phyloP scores from a whole-genome alignment of 495 filamentous ascomycete species.

The Xanthoparmelia taractica region DNA sequence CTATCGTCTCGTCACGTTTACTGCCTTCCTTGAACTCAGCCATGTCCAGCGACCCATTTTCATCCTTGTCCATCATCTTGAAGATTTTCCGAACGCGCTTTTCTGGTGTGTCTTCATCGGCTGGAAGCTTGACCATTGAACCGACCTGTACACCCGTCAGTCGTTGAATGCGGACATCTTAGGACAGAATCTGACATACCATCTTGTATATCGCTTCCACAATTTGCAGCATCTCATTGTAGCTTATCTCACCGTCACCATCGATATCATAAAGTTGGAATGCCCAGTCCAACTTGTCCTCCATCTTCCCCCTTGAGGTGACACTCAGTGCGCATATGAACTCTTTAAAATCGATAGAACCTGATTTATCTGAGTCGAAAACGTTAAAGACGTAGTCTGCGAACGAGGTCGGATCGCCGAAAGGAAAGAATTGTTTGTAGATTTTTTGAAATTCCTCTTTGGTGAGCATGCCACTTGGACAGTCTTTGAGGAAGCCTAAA shows the following conservation, averaged over 20 bases:
- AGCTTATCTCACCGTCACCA: slow-evolving; percentile 96
- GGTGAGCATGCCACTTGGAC: slow-evolving; percentile 88
- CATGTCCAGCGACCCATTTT: slow-evolving; percentile 88
- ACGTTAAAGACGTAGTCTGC: slow-evolving; percentile 99
- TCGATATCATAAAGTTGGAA: slow-evolving; percentile 99
- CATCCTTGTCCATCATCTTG: slow-evolving; percentile 99
- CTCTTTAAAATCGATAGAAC: slow-evolving; percentile 98
- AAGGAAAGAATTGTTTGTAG: slow-evolving; percentile 98
- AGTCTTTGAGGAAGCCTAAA: slow-evolving; percentile 94
- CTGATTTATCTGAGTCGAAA: slow-evolving; percentile 93
- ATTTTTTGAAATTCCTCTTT: slow-evolving; percentile 99
- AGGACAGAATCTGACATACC: slow-evolving; percentile 45
- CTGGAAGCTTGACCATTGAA: slow-evolving; percentile 97
- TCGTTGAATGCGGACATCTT: background rate
- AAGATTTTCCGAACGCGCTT: slow-evolving; percentile 98
- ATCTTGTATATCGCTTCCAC: slow-evolving; percentile 99
- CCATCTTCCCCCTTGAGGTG: slow-evolving; percentile 94
- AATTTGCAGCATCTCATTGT: slow-evolving; percentile 97
- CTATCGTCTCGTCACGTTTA: slow-evolving; percentile 98
- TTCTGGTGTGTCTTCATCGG: slow-evolving; percentile 97
- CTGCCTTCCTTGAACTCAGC: slow-evolving; percentile 98
- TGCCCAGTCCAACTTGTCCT: slow-evolving; percentile 98
- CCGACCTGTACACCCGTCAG: slow-evolving; percentile 57
- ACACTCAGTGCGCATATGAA: slow-evolving; percentile 98
- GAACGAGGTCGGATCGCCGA: slow-evolving; percentile 92